phyloP scores from a whole-genome alignment of 768 basidiomycete species.

The Lentinus tigrinus region DNA sequence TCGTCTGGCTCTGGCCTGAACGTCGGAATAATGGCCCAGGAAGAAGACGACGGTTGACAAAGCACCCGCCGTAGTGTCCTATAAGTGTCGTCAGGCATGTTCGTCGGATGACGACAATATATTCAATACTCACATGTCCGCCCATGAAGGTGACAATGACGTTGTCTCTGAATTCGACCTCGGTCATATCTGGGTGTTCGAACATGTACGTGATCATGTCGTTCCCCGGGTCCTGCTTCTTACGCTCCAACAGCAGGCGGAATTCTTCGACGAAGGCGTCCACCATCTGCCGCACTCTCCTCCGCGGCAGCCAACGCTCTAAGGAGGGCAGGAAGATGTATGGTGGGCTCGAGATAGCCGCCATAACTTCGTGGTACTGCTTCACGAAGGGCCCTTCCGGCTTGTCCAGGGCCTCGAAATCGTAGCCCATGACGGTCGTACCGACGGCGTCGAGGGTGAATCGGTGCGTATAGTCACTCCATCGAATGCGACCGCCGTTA shows the following conservation, averaged over 20 bases:
- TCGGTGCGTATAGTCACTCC: conserved; percentile 24
- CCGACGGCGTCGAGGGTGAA: conserved; percentile 17
- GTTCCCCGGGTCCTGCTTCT: conserved; percentile 1
- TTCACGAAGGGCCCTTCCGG: conserved; percentile 14
- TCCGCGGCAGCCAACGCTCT: conserved; percentile 5
- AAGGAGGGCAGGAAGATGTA: conserved; percentile 7
- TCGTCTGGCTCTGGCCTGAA: conserved; percentile 34
- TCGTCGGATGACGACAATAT: too few relatives aligned
- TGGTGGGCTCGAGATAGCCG: conserved; percentile 2
- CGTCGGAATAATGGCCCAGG: conserved; percentile 36
- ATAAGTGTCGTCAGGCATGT: not conserved
- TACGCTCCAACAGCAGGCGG: not conserved
- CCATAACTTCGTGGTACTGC: conserved; percentile 11
- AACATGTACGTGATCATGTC: conserved; percentile 14
- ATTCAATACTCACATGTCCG: conserved; percentile 31
- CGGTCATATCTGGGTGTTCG: conserved; percentile 18
- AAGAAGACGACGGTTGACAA: conserved; percentile 35
- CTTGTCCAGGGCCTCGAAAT: conserved; percentile 15
- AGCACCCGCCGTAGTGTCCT: conserved; percentile 41
- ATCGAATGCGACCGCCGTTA: conserved; percentile 27
- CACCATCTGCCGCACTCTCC: not conserved
- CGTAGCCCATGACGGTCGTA: conserved; percentile 10
- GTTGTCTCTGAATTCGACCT: conserved; percentile 34
- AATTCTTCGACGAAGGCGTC: conserved; percentile 1
- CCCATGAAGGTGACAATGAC: conserved; percentile 40